Evolutionary conservation across 768 basidiomycete species (phyloP).

Genomic region (Russula sp.): DNA sequence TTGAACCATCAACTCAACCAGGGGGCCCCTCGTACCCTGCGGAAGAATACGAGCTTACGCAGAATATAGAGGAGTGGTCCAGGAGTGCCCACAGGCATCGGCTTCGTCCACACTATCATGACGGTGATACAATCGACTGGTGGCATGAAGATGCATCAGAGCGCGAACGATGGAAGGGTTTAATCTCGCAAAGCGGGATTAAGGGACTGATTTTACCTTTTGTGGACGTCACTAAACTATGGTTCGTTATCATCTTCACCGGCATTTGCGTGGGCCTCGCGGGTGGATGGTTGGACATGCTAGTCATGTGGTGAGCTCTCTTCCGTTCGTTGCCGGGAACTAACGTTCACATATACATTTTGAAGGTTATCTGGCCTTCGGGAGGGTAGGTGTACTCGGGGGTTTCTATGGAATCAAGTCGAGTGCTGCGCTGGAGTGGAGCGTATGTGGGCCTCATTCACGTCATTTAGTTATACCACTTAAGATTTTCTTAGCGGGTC

Average conservation of each 20-base stretch:
- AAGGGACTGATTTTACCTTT: slow-evolving; percentile 49
- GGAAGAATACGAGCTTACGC: slow-evolving; percentile 19
- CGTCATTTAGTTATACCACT: not conserved
- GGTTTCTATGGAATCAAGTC: slow-evolving; percentile 65
- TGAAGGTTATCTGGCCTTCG: slow-evolving; percentile 60
- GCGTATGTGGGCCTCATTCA: slow-evolving; percentile 29
- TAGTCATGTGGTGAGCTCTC: slow-evolving; percentile 58
- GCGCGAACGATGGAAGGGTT: slow-evolving; percentile 44
- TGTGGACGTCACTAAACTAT: slow-evolving; percentile 50
- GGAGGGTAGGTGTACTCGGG: slow-evolving; percentile 59
- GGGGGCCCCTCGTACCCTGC: not conserved
- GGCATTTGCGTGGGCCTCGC: slow-evolving; percentile 60
- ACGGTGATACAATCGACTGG: slow-evolving; percentile 64
- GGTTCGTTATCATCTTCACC: slow-evolving; percentile 61
- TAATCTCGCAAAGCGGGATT: slow-evolving; percentile 46
- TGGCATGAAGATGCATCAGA: slow-evolving; percentile 57
- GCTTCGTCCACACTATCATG: slow-evolving; percentile 34
- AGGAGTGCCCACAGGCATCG: slow-evolving; percentile 18
- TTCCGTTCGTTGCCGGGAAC: not conserved
- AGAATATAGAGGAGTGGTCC: slow-evolving; percentile 16
- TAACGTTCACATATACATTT: not conserved
- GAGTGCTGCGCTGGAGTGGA: slow-evolving; percentile 64
- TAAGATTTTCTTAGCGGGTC: slow-evolving; percentile 42
- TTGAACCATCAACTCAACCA: not conserved
- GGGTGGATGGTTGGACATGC: slow-evolving; percentile 65